Evolutionary conservation across 192 early-diverging fungal species (phyloP).

Genomic region (Mortierella alpina): DNA sequence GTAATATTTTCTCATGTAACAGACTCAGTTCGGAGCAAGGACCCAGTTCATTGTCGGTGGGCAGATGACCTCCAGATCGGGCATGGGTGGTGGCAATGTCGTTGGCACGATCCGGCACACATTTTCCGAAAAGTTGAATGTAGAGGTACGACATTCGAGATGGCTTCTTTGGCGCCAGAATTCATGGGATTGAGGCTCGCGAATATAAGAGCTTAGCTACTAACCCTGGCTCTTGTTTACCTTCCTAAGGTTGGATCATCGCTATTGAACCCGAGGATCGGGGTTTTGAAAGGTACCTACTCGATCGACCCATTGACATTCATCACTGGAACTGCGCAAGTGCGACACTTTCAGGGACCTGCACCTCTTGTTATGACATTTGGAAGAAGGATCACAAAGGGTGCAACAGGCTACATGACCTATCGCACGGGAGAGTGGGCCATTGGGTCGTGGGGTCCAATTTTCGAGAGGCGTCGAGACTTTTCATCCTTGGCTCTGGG

Average conservation of each 20-base stretch:
- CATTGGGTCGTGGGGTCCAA: conserved; percentile 72
- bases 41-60: conserved; percentile 66
- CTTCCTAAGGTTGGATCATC: conserved; percentile 63
- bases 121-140: conserved; percentile 74
- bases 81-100: conserved; percentile 81
- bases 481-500: conserved; percentile 66
- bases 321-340: conserved; percentile 67
- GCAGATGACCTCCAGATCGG: conserved; percentile 72
- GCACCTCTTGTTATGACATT: conserved; percentile 72
- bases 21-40: conserved; percentile 65
- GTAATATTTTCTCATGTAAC: not conserved
- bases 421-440: conserved; percentile 81
- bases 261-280: conserved; percentile 62
- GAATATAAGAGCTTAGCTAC: not conserved
- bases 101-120: conserved; percentile 83
- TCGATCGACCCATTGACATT: conserved; percentile 68
- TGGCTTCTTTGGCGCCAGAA: not conserved
- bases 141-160: conserved; percentile 63
- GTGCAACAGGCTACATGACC: conserved; percentile 79
- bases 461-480: conserved; percentile 44
- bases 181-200: not conserved
- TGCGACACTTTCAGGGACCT: conserved; percentile 67
- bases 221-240: not conserved
- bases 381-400: conserved; percentile 71
- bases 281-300: conserved; percentile 72